Evolutionary conservation across 2,329 filamentous ascomycete species (phyloP).

Genomic region (Aspergillus texensis): DNA sequence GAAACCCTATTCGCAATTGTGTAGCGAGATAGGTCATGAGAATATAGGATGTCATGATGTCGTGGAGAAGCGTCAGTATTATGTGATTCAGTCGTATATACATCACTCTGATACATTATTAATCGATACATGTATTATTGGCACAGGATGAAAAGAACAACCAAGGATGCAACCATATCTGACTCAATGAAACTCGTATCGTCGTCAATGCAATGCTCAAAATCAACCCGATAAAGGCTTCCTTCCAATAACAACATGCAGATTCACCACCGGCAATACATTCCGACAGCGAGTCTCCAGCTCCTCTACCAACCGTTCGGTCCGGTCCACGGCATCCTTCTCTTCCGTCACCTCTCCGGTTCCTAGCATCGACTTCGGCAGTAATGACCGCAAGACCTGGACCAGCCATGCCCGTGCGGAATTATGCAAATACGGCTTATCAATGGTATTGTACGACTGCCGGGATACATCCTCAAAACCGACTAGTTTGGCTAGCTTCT

Average conservation of each 20-base stretch:
- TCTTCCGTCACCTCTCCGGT: constrained; percentile 12
- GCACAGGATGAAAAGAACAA: not conserved
- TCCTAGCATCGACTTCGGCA: constrained; percentile 19
- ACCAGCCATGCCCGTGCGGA: constrained; percentile 21
- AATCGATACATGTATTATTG: not conserved
- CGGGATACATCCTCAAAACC: constrained; percentile 16
- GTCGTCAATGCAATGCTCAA: not conserved
- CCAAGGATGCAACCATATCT: not conserved
- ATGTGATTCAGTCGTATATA: not conserved
- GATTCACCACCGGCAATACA: constrained; percentile 21
- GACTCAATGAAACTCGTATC: not conserved
- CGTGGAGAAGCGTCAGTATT: not conserved
- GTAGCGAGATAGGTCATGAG: not conserved
- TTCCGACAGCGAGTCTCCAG: constrained; percentile 20
- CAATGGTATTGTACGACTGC: constrained; percentile 16
- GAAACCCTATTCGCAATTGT: not conserved
- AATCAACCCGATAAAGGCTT: constrained; percentile 1
- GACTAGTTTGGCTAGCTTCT: constrained; percentile 7
- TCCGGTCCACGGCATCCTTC: constrained; percentile 8
- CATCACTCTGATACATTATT: not conserved
- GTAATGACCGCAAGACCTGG: constrained; percentile 16
- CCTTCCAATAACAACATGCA: constrained; percentile 22
- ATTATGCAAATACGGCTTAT: constrained; percentile 16
- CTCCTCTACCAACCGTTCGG: constrained; percentile 17
- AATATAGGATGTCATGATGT: not conserved